Evolutionary conservation across 345 rosid genomes (phyloP).

Genomic region (Syzygium oleosum): DNA sequence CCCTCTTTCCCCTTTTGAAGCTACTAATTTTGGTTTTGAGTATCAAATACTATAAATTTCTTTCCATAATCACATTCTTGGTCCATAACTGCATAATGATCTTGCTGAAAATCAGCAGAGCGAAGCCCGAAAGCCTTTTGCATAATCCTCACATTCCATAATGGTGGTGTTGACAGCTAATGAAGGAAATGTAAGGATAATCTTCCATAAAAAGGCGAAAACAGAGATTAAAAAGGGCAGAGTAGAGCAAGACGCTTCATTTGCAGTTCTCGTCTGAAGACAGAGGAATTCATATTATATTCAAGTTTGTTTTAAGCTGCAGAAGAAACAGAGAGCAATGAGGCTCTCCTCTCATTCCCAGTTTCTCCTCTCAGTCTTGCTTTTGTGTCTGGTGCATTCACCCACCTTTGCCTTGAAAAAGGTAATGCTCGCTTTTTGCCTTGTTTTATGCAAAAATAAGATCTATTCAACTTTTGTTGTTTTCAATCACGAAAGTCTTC

Average conservation of each 20-base stretch:
- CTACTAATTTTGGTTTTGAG: neutral
- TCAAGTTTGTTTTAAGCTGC: neutral
- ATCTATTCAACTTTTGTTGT: neutral
- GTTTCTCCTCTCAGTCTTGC: constrained; percentile 7
- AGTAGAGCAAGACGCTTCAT: neutral
- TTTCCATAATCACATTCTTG: neutral
- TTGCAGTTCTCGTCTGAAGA: neutral
- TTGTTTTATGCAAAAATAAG: neutral
- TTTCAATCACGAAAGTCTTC: constrained; percentile 11
- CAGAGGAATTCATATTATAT: neutral
- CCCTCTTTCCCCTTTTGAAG: neutral
- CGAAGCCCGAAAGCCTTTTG: neutral
- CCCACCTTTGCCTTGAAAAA: constrained; percentile 26
- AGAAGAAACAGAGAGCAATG: constrained; percentile 11
- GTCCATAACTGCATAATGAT: neutral
- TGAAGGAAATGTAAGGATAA: neutral
- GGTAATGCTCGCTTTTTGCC: constrained; percentile 12
- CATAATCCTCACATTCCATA: neutral
- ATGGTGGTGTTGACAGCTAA: neutral
- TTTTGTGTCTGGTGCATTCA: constrained; percentile 15
- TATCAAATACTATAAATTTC: neutral
- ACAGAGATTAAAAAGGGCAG: neutral
- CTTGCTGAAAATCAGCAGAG: neutral
- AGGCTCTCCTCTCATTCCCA: constrained; percentile 5
- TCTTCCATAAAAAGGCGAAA: neutral